Percentiles rank a stretch among this genome's conserved stretches.
These are phyloP conservation scores for Zymoseptoria tritici DNA, from an alignment of 2,329 filamentous ascomycete genomes.

Conservation along the genomic window DNA sequence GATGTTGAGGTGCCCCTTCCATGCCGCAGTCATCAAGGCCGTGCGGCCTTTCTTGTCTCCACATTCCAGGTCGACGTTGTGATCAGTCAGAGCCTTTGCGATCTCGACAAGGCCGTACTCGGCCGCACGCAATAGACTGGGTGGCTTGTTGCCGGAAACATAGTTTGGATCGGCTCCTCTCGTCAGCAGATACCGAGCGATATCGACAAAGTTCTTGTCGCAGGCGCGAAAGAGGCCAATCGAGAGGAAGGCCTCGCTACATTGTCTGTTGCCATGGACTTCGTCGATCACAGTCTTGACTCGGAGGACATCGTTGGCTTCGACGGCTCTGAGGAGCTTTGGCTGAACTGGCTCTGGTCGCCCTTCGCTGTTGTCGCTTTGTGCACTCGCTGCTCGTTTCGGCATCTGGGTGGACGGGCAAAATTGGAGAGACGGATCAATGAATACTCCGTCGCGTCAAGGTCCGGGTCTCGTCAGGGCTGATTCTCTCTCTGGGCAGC, in stretches of 20 bases:
- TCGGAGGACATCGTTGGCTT: conserved; percentile 31
- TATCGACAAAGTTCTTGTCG: conserved; percentile 29
- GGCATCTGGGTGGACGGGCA: conserved; percentile 5
- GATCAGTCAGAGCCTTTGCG: conserved; percentile 13
- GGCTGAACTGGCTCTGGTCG: conserved; percentile 31
- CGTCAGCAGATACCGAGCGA: conserved; percentile 29
- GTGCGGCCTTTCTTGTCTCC: conserved; percentile 41
- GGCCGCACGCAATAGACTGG: conserved; percentile 16
- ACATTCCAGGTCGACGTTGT: conserved; percentile 16
- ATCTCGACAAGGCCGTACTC: conserved; percentile 13
- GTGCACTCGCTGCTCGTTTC: conserved; percentile 10
- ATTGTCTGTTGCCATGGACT: conserved; percentile 31
- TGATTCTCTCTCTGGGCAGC: not conserved
- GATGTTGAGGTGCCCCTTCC: conserved; percentile 34
- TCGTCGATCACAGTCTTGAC: conserved; percentile 28
- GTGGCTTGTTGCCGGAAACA: conserved; percentile 14
- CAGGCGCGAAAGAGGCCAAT: conserved; percentile 36
- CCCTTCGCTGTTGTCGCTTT: conserved; percentile 11
- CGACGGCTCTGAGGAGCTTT: conserved; percentile 35
- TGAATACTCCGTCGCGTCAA: not conserved
- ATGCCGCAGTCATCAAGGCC: conserved; percentile 39
- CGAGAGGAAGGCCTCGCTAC: conserved; percentile 33
- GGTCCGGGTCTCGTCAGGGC: not conserved
- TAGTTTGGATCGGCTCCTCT: conserved; percentile 33
- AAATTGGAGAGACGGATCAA: not conserved